Base-by-base conservation (phyloP, 768 basidiomycete genomes). In the Lentinula aciculospora region DNA sequence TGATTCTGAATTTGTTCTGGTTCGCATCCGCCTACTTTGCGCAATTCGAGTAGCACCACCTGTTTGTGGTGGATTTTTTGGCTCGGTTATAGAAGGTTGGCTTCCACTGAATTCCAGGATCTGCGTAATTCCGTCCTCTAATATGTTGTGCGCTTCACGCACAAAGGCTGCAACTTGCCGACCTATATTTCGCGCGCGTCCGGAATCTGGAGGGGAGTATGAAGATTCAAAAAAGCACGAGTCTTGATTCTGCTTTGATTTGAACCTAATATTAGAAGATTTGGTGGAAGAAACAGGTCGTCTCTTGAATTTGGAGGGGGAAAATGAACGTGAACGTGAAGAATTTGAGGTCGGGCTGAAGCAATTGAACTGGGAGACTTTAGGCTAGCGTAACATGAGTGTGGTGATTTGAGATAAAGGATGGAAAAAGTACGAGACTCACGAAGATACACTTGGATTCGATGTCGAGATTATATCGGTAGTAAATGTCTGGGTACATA, bases 201-300 rank as follows among this genome's bases (percentile, higher is more conserved):
- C 51, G 5, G 51, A 53, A 27, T 39, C 51, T 27, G 51, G 51
- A 39, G 51, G 51, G 25, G 23, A 53, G 25, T 53, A 53, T 17
- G 23, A 39, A 10, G 49, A 51, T 15, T 51, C 51, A 7, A 23
- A 39, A 21, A 37, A 34, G 27, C 44, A 56, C 3, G 17, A 9
- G 10, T 31, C 19, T n/a, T 56, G 29, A n/a, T 13, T 7, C 23
- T 23, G 10, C n/a, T 21, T 40, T 49, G 25, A 7, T 21, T 29
- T 15, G 1, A 17, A 21, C 25, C 29, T 25, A 17, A n/a, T 8
- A 21, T 25, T 25, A 13, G 25, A 19, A 31, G 21, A 6, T 15
- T 25, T 21, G 8, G 42, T 3, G 13, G 13, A 19, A 19, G 21
- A 4, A 7, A 13, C 29, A 29, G 40, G 7, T 31, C 37, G 39